Evolutionary conservation across 208 protist species (phyloP), one percentile per base, ranked within the genome.

Genomic region (Wallacemonas rigidus): DNA sequence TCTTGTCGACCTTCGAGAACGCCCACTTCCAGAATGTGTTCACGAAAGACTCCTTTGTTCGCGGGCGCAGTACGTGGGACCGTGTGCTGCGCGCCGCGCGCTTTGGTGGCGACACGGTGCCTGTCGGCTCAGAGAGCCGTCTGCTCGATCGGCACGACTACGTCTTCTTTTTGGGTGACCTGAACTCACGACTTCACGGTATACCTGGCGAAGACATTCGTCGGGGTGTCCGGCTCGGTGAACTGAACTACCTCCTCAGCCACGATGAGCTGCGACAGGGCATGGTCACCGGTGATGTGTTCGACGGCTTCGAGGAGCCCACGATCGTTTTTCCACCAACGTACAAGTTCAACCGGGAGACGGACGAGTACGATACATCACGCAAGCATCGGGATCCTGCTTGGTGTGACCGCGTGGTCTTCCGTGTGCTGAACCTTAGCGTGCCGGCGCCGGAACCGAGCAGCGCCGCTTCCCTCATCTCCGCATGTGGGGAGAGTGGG

Each of bases 101-200:
- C 72, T 56, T 56, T n/a, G 74, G 53, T 72, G 75, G 54, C 74
- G 57, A 63, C 61, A 41, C 44, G 36, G 40, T 72, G 61, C 41
- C 77, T 72, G 35, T 85, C 12, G 56, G 77, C 9, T 53, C 65
- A 15, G 90, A 93, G 70, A 74, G 45, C 36, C 80, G 78, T 6
- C 77, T 94, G 15, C 77, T 96, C 40, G 86, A 96, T 55, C 54
- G 86, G 44, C 87, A 97, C 73, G 88, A 98, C 76, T 97, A 98
- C 74, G 79, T 97, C 15, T 98, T 98, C 63, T 98, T 93, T 63
- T 73, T 97, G 38, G 96, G 96, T 2, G 96, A 98, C 74, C 76
- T 98, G 36, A 98, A 98, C 87, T 98, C 95, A 48, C 88, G 94
- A 17, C 74, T 97, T 53, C 88, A 95, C 76, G 82, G 72, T 51